phyloP scores from a whole-genome alignment of 805 yeast genomes.

The Candida silvicultrix region DNA sequence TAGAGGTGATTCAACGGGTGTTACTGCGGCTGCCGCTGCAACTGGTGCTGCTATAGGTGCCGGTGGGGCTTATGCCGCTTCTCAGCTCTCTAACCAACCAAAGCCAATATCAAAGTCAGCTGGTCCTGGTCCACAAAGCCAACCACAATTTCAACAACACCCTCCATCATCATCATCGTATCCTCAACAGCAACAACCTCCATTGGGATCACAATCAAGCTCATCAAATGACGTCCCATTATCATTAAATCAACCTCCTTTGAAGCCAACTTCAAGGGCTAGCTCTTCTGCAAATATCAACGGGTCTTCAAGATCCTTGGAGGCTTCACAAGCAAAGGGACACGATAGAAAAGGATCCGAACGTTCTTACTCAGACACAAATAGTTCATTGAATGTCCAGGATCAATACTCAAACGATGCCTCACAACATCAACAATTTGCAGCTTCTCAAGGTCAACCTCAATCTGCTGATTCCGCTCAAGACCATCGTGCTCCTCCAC shows the following conservation, averaged over 20 bases:
- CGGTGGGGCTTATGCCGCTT: conserved; percentile 7
- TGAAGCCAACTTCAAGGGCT: conserved; percentile 27
- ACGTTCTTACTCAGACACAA: background rate
- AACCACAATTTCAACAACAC: conserved; percentile 6
- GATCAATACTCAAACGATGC: background rate
- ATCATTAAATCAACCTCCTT: conserved; percentile 28
- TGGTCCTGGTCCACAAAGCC: conserved; percentile 10
- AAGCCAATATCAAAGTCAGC: conserved; percentile 8
- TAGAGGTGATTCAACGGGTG: background rate
- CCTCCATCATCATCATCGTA: conserved; percentile 2
- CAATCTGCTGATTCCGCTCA: conserved; percentile 16
- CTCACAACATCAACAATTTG: background rate
- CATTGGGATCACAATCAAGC: background rate
- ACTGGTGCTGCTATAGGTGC: conserved; percentile 12
- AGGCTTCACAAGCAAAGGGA: conserved; percentile 12
- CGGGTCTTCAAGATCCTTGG: conserved; percentile 1
- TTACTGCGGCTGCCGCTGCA: conserved; percentile 2
- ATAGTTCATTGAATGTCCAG: background rate
- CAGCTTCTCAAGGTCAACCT: conserved; percentile 12
- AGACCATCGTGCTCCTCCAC: conserved; percentile 40
- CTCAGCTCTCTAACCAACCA: conserved; percentile 2
- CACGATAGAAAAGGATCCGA: conserved; percentile 2
- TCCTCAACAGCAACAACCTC: conserved; percentile 1
- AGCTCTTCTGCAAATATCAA: conserved; percentile 11
- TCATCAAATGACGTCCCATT: conserved; percentile 8